Percentiles rank a stretch among this genome's conserved stretches.
Evolutionary conservation across 768 basidiomycete genomes (phyloP).

Genomic region (Leucocoprinus leucothites): DNA sequence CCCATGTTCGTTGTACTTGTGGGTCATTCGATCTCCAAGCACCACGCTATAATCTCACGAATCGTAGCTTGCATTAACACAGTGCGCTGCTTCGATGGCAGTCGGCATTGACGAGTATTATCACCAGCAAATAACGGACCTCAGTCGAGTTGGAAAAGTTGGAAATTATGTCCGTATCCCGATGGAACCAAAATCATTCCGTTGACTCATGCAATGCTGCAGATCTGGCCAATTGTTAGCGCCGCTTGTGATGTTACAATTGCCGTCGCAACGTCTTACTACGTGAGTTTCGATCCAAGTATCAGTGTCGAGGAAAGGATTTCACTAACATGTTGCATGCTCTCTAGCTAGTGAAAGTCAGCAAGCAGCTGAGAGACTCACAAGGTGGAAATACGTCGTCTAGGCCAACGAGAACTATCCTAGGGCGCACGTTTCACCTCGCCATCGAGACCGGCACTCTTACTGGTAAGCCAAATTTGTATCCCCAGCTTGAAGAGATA

Average conservation of each 20-base stretch:
- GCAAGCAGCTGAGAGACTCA: not conserved
- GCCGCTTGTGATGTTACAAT: conserved; percentile 30
- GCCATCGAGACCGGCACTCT: conserved; percentile 33
- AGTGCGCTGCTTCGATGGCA: conserved; percentile 2
- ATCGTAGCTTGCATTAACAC: conserved; percentile 7
- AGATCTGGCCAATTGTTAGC: conserved; percentile 32
- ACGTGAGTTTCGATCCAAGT: conserved; percentile 18
- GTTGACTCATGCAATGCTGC: not conserved
- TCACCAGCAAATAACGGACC: not conserved
- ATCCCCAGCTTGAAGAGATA: no score
- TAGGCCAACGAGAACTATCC: conserved; percentile 21
- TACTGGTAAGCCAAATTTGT: conserved; percentile 20
- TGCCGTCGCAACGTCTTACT: conserved; percentile 27
- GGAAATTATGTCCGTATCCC: not conserved
- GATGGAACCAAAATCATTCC: not conserved
- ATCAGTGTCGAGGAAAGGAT: not conserved
- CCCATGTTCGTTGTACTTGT: conserved; percentile 2
- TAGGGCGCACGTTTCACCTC: conserved; percentile 28
- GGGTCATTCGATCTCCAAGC: not conserved
- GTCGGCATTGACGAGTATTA: conserved; percentile 6
- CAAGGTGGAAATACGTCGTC: conserved; percentile 19
- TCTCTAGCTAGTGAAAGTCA: not conserved
- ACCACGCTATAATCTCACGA: not conserved
- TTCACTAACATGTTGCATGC: not conserved
- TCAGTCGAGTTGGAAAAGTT: not conserved